Conservation (phyloP, 305 asterid genomes). For the Rubia tinctorum region DNA sequence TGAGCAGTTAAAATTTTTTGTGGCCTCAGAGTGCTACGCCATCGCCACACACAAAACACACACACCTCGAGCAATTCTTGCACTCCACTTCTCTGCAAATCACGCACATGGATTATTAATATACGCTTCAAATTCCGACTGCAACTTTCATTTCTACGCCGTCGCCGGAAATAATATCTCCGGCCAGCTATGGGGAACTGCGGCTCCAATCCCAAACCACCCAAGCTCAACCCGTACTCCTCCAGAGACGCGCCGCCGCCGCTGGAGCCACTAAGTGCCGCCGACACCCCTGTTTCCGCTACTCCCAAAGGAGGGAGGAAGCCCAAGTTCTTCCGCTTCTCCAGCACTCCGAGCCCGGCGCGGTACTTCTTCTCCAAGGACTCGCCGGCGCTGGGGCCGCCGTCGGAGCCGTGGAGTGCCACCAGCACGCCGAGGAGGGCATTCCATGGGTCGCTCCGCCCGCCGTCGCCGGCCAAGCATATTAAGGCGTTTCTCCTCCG, state of each 20-base stretch:
- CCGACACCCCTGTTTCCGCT: not conserved
- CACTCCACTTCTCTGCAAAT: not conserved
- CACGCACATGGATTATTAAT: not conserved
- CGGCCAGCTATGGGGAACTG: constrained; percentile 24
- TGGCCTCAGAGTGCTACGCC: not conserved
- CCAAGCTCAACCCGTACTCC: constrained; percentile 54
- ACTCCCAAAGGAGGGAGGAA: constrained; percentile 10
- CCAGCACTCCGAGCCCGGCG: constrained; percentile 37
- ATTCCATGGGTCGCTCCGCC: constrained; percentile 28
- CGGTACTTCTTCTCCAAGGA: constrained; percentile 34
- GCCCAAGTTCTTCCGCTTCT: constrained; percentile 32
- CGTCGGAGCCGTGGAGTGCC: constrained; percentile 30
- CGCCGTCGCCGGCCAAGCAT: constrained; percentile 66
- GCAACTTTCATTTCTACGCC: not conserved
- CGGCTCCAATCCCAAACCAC: constrained; percentile 48
- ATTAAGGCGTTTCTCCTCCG: constrained; percentile 41
- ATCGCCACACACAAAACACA: not conserved
- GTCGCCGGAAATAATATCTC: not conserved
- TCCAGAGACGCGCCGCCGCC: constrained; percentile 19
- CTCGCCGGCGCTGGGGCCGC: constrained; percentile 28
- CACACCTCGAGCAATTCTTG: not conserved
- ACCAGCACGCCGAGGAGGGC: constrained; percentile 32
- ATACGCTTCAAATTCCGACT: constrained; percentile 9
- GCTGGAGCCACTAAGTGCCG: not conserved
- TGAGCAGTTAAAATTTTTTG: not conserved